Evolutionary conservation across 176 grass and related monocot genomes (phyloP), one percentile per base, ranked within the genome.

Genomic region (Coix lacrymajobi): DNA sequence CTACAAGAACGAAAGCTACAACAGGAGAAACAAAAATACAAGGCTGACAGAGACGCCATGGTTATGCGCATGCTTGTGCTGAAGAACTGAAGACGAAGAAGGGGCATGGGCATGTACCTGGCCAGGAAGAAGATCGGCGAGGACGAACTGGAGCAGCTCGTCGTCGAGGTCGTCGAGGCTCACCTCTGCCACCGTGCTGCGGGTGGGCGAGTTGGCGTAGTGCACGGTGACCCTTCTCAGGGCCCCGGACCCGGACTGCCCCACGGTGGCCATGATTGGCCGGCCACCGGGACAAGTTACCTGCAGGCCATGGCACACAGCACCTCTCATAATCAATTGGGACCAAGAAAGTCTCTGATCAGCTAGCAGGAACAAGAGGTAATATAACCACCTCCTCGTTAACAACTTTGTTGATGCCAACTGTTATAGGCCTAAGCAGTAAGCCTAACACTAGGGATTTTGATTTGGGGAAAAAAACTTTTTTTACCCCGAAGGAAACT

Each of bases 191-290:
- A 60, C 56, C 12, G 62, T 79, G 40, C 25, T 58, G 39, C 40
- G 24, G 39, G 79, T 20, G 19, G 83, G 87, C 22, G 90, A 76
- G 66, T 84, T 92, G 41, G 54, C 79, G 66, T 94, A 89, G 77
- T 79, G 87, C 34, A 87, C 89, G 68, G 87, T 89, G 89, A 89
- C 69, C 68, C 71, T 86, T 45, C 79, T 61, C 20, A 85, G 56
- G 74, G 71, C 66, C n/a, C 84, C 79, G 31, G 79, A 85, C n/a
- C 84, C 79, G 31, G 79, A 85, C 36, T 85, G 89, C 84, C 88
- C 78, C 79, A 88, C 45, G 63, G 85, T 85, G 65, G 89, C 87
- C 92, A 94, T 92, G 77, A 61, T 60, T 77, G 65, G 12, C 52
- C 52, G 72, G 19, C 56, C 54, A 28, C 71, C 24, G 38, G 60